phyloP scores from a whole-genome alignment of 1,284 basidiomycete species.

The Ganoderma lucidum region DNA sequence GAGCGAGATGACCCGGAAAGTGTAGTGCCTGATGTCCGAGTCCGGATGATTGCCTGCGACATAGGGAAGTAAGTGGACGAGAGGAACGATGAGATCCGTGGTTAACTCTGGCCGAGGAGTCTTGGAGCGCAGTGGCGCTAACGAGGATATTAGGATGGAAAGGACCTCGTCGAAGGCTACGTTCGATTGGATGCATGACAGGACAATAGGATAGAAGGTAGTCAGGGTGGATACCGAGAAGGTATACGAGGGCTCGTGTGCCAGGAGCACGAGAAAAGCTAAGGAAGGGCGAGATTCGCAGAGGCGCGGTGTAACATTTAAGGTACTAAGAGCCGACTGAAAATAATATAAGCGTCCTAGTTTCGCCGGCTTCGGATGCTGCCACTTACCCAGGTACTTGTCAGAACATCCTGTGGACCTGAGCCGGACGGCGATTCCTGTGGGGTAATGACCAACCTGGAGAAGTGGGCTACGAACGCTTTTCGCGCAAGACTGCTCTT shows the following conservation, averaged over 20 bases:
- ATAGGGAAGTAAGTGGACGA: constrained; percentile 57
- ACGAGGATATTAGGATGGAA: constrained; percentile 55
- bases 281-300: constrained; percentile 39
- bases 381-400: constrained; percentile 26
- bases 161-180: constrained; percentile 63
- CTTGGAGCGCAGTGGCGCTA: constrained; percentile 43
- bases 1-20: constrained; percentile 64
- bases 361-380: neutral
- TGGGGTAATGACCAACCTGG: constrained; percentile 38
- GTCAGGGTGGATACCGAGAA: constrained; percentile 39
- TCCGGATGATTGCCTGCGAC: constrained; percentile 70
- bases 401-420: constrained; percentile 14
- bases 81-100: constrained; percentile 53
- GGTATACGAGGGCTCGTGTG: constrained; percentile 47
- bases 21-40: constrained; percentile 60
- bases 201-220: constrained; percentile 52
- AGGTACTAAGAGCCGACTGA: constrained; percentile 34
- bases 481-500: constrained; percentile 54
- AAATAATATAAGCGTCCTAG: constrained; percentile 7
- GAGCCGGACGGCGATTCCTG: constrained; percentile 6
- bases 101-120: constrained; percentile 43
- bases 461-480: constrained; percentile 55
- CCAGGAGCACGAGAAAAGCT: constrained; percentile 55
- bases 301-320: constrained; percentile 30
- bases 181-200: constrained; percentile 60